Percentiles rank a stretch among this genome's conserved stretches.
phyloP scores from a whole-genome alignment of 148 eudicot species.

The Fagopyrum homotropicum region DNA sequence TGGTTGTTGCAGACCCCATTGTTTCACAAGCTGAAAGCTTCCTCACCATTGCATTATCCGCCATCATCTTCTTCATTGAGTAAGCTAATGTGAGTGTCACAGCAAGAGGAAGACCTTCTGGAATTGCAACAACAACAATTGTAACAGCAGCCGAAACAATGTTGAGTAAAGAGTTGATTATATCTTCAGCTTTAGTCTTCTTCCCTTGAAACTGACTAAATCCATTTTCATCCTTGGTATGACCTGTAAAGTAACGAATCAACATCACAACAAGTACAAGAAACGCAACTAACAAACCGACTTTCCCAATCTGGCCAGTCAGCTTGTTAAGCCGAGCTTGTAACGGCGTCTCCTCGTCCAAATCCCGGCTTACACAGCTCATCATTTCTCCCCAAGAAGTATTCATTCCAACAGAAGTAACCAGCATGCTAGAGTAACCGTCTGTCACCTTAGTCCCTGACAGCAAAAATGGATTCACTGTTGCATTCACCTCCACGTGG shows the following conservation, averaged over 20 bases:
- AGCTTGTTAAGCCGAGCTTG: constrained; percentile 26
- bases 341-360: constrained; percentile 23
- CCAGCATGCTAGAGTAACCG: constrained; percentile 27
- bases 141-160: constrained; percentile 28
- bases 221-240: constrained; percentile 20
- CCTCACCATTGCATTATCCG: constrained; percentile 26
- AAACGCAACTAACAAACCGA: constrained; percentile 25
- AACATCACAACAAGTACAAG: constrained; percentile 25
- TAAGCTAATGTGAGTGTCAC: constrained; percentile 32
- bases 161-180: constrained; percentile 17
- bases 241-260: constrained; percentile 27
- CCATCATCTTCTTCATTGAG: constrained; percentile 32
- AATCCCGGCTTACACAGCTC: constrained; percentile 18
- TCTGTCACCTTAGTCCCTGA: constrained; percentile 29
- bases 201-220: constrained; percentile 16
- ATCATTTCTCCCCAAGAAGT: constrained; percentile 31
- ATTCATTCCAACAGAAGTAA: constrained; percentile 26
- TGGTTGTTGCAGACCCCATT: constrained; percentile 29
- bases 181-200: constrained; percentile 15
- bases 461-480: constrained; percentile 18
- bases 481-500: constrained; percentile 13
- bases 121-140: constrained; percentile 34
- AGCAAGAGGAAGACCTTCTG: constrained; percentile 28
- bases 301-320: constrained; percentile 22
- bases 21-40: constrained; percentile 34